Conservation (phyloP, 2,329 filamentous ascomycete genomes). For the Thielaviopsis populi region DNA sequence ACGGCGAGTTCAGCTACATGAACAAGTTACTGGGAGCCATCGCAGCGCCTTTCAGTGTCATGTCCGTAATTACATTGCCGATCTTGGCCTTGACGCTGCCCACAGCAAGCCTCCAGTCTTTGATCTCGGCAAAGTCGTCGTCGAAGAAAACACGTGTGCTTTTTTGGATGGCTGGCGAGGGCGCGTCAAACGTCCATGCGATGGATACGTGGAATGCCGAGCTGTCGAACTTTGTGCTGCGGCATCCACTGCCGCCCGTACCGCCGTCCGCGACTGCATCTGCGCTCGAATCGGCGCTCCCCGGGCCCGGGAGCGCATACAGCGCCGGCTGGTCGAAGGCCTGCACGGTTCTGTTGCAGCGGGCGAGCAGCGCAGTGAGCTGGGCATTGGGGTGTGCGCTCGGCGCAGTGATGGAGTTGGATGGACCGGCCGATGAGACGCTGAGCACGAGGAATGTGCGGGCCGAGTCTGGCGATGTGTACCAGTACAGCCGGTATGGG, state of each 20-base stretch:
- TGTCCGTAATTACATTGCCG: slow-evolving; percentile 49
- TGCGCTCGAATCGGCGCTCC: neutral
- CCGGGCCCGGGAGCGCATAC: slow-evolving; percentile 35
- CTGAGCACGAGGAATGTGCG: slow-evolving; percentile 75
- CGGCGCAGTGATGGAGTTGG: slow-evolving; percentile 21
- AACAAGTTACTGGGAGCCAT: neutral
- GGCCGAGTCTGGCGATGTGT: slow-evolving; percentile 40
- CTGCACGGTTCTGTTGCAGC: slow-evolving; percentile 49
- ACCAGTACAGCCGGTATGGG: slow-evolving; percentile 32
- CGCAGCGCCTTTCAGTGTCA: slow-evolving; percentile 25
- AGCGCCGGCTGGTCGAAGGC: slow-evolving; percentile 52
- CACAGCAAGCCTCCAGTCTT: slow-evolving; percentile 36
- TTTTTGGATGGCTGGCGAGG: slow-evolving; percentile 21
- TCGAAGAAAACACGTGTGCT: slow-evolving; percentile 24
- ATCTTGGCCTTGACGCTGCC: slow-evolving; percentile 57
- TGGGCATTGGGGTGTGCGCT: slow-evolving; percentile 31
- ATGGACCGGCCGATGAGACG: slow-evolving; percentile 27
- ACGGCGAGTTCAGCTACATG: neutral
- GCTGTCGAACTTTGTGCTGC: slow-evolving; percentile 18
- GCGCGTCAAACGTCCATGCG: slow-evolving; percentile 58
- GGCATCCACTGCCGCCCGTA: too few species aligned
- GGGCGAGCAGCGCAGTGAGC: slow-evolving; percentile 46
- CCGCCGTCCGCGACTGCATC: neutral
- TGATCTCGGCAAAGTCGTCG: slow-evolving; percentile 21
- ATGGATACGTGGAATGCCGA: slow-evolving; percentile 75